Evolutionary conservation across 1,139 yeast genomes (phyloP), one percentile per base, ranked within the genome.

Genomic region (Candida pseudocylindracea): DNA sequence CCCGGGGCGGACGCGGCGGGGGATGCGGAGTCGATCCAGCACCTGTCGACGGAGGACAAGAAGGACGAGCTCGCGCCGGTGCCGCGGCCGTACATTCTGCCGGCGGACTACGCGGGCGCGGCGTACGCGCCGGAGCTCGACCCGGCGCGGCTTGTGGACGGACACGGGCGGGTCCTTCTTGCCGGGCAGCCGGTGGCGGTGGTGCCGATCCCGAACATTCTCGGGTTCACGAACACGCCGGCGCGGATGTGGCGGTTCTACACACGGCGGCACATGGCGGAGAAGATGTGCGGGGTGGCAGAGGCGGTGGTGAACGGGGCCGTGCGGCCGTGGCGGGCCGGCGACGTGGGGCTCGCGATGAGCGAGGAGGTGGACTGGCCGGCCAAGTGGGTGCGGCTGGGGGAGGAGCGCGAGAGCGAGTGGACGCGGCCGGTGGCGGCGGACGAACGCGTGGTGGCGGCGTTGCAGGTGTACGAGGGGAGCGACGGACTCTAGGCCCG

Each of bases 281-380:
- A 79, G 37, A 72, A 71, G 33, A 69, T 70, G 39, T 78, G 88
- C 26, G 58, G 58, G 28, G 57, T 63, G 30, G 63, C 93, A 0
- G 58, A 71, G 29, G 66, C 68, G 0, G 58, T 76, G 3, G 72
- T 79, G 6, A 57, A 67, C 36, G 67, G 67, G 33, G 46, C 58
- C 20, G 53, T 64, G 28, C 57, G 92, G 32, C 66, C 70, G 4
- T 79, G 72, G 44, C 62, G 58, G 34, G 46, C 48, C 33, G 56
- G 57, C 32, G 91, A 80, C 43, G 51, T 65, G 30, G 55, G 59
- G 29, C 51, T 64, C 42, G 76, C 72, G 8, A 51, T 53, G 29
- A 70, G 59, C 30, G 98, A 91, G 49, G 96, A 88, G 48, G 48
- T 53, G 12, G 92, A 81, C 42, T 91, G 99, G 99, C 95, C 96